Conservation (phyloP, 129 eudicot species). For the Lactuca saligna region DNA sequence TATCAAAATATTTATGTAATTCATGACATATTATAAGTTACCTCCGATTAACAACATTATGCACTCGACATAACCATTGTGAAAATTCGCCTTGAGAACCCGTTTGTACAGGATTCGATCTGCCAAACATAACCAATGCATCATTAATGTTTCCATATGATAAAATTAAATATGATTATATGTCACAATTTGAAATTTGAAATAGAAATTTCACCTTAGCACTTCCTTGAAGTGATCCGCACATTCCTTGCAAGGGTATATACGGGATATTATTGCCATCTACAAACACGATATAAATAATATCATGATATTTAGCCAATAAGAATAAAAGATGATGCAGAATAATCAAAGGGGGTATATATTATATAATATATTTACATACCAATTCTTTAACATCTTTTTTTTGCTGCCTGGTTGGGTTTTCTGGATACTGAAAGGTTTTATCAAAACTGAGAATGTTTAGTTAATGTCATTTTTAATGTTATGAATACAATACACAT, state of each 20-base stretch:
- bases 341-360: conserved; percentile 12
- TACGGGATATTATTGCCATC: conserved; percentile 95
- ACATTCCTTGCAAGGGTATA: conserved; percentile 97
- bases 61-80: conserved; percentile 85
- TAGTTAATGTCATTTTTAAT: not conserved
- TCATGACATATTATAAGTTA: conserved; percentile 14
- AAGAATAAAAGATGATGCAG: conserved; percentile 12
- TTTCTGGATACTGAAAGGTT: conserved; percentile 77
- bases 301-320: not conserved
- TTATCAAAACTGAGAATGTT: not conserved
- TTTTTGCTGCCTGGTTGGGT: conserved; percentile 95
- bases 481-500: conserved; percentile 4
- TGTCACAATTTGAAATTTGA: not conserved
- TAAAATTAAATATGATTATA: not conserved
- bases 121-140: conserved; percentile 35
- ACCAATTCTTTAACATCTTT: conserved; percentile 98
- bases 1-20: not conserved
- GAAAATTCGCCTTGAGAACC: conserved; percentile 92
- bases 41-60: conserved; percentile 96
- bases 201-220: conserved; percentile 48
- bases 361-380: not conserved
- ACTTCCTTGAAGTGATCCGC: conserved; percentile 99
- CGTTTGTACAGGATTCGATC: conserved; percentile 76
- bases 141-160: conserved; percentile 2
- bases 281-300: conserved; percentile 35